These are phyloP conservation scores for Selenicereus undatus DNA, from an alignment of 148 eudicot species.

Conservation along the genomic window DNA sequence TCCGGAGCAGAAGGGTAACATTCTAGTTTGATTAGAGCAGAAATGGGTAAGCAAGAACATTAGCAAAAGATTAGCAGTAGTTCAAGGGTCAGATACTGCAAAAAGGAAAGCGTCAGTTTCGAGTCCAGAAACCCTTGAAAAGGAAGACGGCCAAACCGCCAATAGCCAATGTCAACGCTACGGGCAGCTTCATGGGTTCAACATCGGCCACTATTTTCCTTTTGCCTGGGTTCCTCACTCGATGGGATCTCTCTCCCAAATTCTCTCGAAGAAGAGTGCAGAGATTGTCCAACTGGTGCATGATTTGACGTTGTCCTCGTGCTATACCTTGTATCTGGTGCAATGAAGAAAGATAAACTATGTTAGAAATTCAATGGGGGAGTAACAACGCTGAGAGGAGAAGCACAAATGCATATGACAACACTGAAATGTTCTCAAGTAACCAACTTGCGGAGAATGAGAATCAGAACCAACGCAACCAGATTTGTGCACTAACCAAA, in stretches of 20 bases:
- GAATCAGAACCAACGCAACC: background rate
- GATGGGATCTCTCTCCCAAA: slow-evolving; percentile 39
- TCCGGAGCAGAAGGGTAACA: slow-evolving; percentile 30
- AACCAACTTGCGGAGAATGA: background rate
- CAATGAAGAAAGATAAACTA: background rate
- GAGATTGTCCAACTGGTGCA: slow-evolving; percentile 77
- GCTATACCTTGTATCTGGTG: slow-evolving; percentile 55
- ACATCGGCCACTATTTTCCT: slow-evolving; percentile 28
- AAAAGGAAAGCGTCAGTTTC: slow-evolving; percentile 35
- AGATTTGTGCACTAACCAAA: background rate
- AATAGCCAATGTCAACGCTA: slow-evolving; percentile 46
- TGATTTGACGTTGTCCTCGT: slow-evolving; percentile 78
- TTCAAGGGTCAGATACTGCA: slow-evolving; percentile 1
- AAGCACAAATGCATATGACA: background rate
- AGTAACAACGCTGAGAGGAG: too few relatives aligned
- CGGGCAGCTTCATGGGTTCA: slow-evolving; percentile 32
- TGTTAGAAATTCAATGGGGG: background rate
- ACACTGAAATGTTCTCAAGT: background rate
- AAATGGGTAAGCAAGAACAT: background rate
- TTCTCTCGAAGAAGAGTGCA: slow-evolving; percentile 55
- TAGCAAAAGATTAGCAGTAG: slow-evolving; percentile 5
- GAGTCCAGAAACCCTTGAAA: slow-evolving; percentile 51
- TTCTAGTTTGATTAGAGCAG: slow-evolving; percentile 11
- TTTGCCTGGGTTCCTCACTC: slow-evolving; percentile 30
- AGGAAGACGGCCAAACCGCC: slow-evolving; percentile 67